Percentiles rank a stretch among this genome's conserved stretches.
These are phyloP conservation scores for Globisporangium alternatum DNA, from an alignment of 352 stramenopile genomes.

Conservation along the genomic window DNA sequence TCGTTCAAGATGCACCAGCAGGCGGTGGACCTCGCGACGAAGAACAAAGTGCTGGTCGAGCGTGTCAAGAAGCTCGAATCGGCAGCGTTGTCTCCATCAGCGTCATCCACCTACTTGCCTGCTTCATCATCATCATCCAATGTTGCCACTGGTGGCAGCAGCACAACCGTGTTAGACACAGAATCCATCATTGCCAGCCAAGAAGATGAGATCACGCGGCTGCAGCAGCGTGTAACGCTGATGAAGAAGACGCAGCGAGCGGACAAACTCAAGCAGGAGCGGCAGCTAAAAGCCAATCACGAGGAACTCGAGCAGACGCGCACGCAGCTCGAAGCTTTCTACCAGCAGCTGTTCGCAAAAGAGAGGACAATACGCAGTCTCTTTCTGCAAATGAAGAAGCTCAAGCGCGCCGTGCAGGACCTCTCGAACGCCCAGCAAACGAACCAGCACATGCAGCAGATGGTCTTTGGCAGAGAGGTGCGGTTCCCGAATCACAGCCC, in stretches of 20 bases:
- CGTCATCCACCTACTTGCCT: slow-evolving; percentile 7
- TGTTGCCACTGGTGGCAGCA: neutral
- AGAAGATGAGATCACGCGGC: slow-evolving; percentile 60
- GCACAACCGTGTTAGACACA: slow-evolving; percentile 20
- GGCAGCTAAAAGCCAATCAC: slow-evolving; percentile 34
- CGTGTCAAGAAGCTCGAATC: slow-evolving; percentile 42
- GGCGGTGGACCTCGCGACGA: slow-evolving; percentile 41
- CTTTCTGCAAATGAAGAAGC: slow-evolving; percentile 70
- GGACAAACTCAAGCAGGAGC: slow-evolving; percentile 53
- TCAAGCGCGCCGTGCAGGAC: slow-evolving; percentile 66
- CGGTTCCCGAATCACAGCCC: slow-evolving; percentile 24
- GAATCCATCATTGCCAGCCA: slow-evolving; percentile 54
- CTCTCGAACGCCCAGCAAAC: slow-evolving; percentile 43
- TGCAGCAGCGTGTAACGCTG: slow-evolving; percentile 55
- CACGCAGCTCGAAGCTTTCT: slow-evolving; percentile 43
- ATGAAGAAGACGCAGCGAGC: slow-evolving; percentile 59
- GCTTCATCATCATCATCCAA: slow-evolving; percentile 5
- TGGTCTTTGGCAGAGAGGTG: slow-evolving; percentile 32
- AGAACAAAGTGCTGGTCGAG: slow-evolving; percentile 59
- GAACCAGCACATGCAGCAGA: slow-evolving; percentile 51
- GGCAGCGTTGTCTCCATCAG: neutral
- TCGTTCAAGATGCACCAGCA: slow-evolving; percentile 47
- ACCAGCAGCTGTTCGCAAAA: slow-evolving; percentile 46
- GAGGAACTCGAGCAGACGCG: slow-evolving; percentile 46
- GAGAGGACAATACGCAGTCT: slow-evolving; percentile 60